These are phyloP conservation scores for Ganoderma boninense DNA, from an alignment of 1,284 basidiomycete genomes.

Conservation along the genomic window DNA sequence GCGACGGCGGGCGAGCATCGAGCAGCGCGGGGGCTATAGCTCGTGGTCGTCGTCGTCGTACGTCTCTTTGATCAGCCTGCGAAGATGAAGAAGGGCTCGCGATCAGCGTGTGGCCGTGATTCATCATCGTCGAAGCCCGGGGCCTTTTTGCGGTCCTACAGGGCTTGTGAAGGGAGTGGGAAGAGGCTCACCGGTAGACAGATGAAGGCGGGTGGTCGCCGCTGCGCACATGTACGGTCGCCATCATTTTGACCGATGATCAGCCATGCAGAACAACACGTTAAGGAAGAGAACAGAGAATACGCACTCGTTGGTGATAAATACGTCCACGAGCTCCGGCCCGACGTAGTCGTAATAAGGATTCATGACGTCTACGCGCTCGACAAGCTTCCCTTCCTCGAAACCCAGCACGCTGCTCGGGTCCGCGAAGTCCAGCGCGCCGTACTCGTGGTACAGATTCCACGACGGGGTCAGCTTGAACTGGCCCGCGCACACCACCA, in stretches of 20 bases:
- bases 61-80: slow-evolving; percentile 85
- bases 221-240: slow-evolving; percentile 48
- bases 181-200: slow-evolving; percentile 73
- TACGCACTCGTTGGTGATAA: slow-evolving; percentile 96
- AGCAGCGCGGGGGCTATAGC: slow-evolving; percentile 48
- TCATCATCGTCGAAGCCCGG: not conserved
- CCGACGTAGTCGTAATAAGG: slow-evolving; percentile 96
- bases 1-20: not conserved
- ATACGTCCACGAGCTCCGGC: slow-evolving; percentile 92
- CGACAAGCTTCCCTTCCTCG: slow-evolving; percentile 77
- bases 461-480: slow-evolving; percentile 96
- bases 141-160: not conserved
- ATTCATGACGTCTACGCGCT: slow-evolving; percentile 90
- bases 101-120: slow-evolving; percentile 13
- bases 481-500: slow-evolving; percentile 94
- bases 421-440: slow-evolving; percentile 57
- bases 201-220: slow-evolving; percentile 94
- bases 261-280: not conserved
- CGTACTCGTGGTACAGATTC: slow-evolving; percentile 71
- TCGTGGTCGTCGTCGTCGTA: slow-evolving; percentile 93
- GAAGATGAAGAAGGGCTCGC: slow-evolving; percentile 22
- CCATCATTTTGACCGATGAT: slow-evolving; percentile 8
- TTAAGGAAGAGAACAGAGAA: slow-evolving; percentile 7
- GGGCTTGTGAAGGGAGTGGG: not conserved
- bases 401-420: slow-evolving; percentile 87